Conservation (phyloP, 2,329 filamentous ascomycete genomes). For the Neofusicoccum kwambonambiense region DNA sequence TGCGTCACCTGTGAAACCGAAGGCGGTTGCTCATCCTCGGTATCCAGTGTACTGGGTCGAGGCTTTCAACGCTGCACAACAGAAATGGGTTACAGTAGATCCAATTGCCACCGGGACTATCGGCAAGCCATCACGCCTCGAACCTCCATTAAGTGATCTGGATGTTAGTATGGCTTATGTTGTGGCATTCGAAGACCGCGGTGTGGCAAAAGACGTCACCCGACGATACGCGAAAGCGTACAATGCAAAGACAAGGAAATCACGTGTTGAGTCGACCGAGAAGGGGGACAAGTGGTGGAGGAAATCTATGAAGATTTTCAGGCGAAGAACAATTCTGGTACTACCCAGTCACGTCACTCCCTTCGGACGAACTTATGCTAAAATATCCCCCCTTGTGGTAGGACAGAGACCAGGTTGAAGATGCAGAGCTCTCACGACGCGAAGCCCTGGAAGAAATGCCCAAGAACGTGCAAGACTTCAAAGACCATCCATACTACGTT, state of each 20-base stretch:
- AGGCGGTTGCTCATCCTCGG: slow-evolving; percentile 27
- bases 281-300: slow-evolving; percentile 58
- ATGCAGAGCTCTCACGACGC: slow-evolving; percentile 68
- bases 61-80: slow-evolving; percentile 77
- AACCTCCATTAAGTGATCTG: slow-evolving; percentile 76
- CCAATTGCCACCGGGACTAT: slow-evolving; percentile 78
- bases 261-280: slow-evolving; percentile 70
- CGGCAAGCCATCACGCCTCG: slow-evolving; percentile 71
- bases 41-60: slow-evolving; percentile 95
- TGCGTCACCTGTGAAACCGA: neutral
- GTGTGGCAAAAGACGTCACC: slow-evolving; percentile 79
- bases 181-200: slow-evolving; percentile 79
- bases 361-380: too few species aligned
- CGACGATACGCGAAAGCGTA: slow-evolving; percentile 82
- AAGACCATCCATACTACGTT: slow-evolving; percentile 72
- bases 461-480: slow-evolving; percentile 81
- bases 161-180: slow-evolving; percentile 80
- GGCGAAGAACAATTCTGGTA: slow-evolving; percentile 25
- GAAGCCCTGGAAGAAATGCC: slow-evolving; percentile 78
- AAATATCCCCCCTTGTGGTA: neutral
- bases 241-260: slow-evolving; percentile 82
- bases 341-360: too few species aligned
- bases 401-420: slow-evolving; percentile 81
- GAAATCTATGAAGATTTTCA: slow-evolving; percentile 48
- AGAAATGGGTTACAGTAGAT: slow-evolving; percentile 91